Percentiles rank a stretch among this genome's conserved stretches.
Conservation (phyloP, 768 basidiomycete genomes). For the Scleroderma bovista region DNA sequence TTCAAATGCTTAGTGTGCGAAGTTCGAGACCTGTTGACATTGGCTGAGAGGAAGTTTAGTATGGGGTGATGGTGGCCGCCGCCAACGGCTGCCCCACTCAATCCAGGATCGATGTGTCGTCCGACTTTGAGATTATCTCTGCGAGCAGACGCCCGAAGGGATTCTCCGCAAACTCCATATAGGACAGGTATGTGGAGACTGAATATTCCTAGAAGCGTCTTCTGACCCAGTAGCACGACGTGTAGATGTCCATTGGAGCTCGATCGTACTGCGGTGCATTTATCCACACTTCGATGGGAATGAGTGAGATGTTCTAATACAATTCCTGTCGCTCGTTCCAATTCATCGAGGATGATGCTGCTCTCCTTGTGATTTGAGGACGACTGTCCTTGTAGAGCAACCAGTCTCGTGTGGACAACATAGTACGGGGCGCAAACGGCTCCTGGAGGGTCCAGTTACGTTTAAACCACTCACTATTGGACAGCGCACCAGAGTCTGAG, state of each 20-base stretch:
- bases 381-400: not conserved
- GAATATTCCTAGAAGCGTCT: conserved; percentile 3
- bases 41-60: not conserved
- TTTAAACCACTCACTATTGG: not conserved
- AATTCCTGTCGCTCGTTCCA: not conserved
- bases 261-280: not conserved
- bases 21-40: too few species aligned
- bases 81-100: conserved; percentile 5
- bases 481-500: not conserved
- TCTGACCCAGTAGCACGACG: not conserved
- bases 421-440: not conserved
- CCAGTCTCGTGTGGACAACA: not conserved
- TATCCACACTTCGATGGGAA: not conserved
- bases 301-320: not conserved
- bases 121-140: conserved; percentile 3
- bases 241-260: not conserved
- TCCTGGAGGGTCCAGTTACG: not conserved
- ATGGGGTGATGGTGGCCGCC: not conserved
- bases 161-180: conserved; percentile 3
- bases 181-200: conserved; percentile 19
- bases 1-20: too few species aligned
- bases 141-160: conserved; percentile 4
- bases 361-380: not conserved
- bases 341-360: not conserved
- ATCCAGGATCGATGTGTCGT: conserved; percentile 5